Percentiles rank a stretch among this genome's conserved stretches.
Evolutionary conservation across 208 protist species (phyloP).

Genomic region (Leishmania tropica): DNA sequence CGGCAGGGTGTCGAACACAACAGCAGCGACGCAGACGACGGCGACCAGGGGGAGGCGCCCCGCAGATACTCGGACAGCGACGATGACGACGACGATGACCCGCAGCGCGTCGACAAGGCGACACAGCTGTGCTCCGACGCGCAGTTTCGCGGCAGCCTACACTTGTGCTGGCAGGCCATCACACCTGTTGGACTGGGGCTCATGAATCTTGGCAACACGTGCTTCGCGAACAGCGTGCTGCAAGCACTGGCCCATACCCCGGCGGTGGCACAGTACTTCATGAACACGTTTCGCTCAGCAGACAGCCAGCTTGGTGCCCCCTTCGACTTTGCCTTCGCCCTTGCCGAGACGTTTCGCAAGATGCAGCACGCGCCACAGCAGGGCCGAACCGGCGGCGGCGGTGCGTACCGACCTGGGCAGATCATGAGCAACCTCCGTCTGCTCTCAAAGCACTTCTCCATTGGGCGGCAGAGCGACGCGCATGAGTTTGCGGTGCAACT

Average conservation of each 20-base stretch:
- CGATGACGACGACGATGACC: conserved; percentile 77
- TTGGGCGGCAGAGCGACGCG: conserved; percentile 90
- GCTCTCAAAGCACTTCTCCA: conserved; percentile 74
- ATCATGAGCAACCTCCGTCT: conserved; percentile 67
- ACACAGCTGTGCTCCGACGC: conserved; percentile 63
- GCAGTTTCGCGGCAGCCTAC: conserved; percentile 50
- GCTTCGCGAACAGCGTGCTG: conserved; percentile 90
- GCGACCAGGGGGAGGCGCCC: conserved; percentile 3
- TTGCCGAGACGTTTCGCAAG: conserved; percentile 78
- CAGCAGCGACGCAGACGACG: conserved; percentile 20
- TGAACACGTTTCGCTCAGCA: conserved; percentile 53
- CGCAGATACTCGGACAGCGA: conserved; percentile 2
- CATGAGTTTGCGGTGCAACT: conserved; percentile 92
- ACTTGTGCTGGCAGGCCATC: conserved; percentile 69
- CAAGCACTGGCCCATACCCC: conserved; percentile 88
- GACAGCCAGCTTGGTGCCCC: conserved; percentile 55
- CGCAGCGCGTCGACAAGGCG: conserved; percentile 43
- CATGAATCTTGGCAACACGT: conserved; percentile 91
- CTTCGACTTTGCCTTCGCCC: conserved; percentile 85
- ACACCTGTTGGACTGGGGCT: conserved; percentile 68
- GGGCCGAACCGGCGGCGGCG: conserved; percentile 15
- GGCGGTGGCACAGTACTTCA: conserved; percentile 87
- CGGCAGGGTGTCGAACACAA: background rate
- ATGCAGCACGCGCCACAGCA: conserved; percentile 37
- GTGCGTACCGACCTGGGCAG: conserved; percentile 54